Evolutionary conservation across 2,329 filamentous ascomycete species (phyloP).

Genomic region (Penicillium psychrosexuale): DNA sequence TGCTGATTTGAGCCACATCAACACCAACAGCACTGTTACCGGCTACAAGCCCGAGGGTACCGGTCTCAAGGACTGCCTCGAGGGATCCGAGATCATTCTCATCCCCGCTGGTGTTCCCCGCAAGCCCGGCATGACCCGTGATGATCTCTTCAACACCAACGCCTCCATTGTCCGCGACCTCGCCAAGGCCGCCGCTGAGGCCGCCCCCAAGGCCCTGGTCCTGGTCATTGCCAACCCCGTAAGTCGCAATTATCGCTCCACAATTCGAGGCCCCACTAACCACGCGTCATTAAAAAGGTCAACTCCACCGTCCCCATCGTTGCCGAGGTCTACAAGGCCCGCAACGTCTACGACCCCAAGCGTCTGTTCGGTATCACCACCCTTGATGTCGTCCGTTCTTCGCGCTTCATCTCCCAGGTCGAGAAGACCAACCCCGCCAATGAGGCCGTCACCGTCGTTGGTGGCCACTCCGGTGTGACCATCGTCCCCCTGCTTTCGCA

Average conservation of each 20-base stretch:
- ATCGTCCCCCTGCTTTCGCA: constrained; percentile 98
- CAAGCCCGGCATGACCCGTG: constrained; percentile 99
- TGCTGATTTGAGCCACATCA: constrained; percentile 97
- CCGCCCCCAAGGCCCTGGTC: constrained; percentile 87
- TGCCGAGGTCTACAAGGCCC: constrained; percentile 93
- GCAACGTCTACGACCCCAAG: constrained; percentile 98
- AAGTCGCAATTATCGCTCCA: constrained; percentile 27
- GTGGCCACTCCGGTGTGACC: constrained; percentile 96
- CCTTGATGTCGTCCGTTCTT: constrained; percentile 95
- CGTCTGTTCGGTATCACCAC: constrained; percentile 99
- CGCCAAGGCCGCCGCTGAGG: constrained; percentile 87
- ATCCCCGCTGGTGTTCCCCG: constrained; percentile 98
- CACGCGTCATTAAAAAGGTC: constrained; percentile 51
- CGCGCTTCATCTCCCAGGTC: constrained; percentile 94
- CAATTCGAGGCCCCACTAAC: background rate
- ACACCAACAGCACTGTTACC: constrained; percentile 93
- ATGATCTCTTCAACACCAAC: constrained; percentile 99
- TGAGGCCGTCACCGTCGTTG: constrained; percentile 94
- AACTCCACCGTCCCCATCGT: constrained; percentile 99
- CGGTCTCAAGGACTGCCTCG: constrained; percentile 75
- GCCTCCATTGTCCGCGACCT: constrained; percentile 98
- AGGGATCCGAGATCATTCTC: constrained; percentile 87
- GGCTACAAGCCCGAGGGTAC: constrained; percentile 77
- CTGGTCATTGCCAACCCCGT: constrained; percentile 97
- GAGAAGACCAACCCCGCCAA: constrained; percentile 85